Conservation (phyloP, 257 asterid species). For the Penstemon newberryi region DNA sequence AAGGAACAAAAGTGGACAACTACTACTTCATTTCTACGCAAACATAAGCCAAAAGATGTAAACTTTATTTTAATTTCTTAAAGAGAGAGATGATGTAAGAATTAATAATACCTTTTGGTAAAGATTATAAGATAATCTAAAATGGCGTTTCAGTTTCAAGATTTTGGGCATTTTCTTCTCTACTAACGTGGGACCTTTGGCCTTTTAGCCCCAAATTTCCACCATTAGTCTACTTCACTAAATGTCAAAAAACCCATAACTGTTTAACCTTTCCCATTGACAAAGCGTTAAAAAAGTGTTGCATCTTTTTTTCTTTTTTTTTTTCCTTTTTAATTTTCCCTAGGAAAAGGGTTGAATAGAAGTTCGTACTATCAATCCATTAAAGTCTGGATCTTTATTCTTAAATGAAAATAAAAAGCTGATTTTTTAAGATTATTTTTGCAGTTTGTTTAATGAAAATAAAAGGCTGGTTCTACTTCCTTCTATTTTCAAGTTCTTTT, state of each 20-base stretch:
- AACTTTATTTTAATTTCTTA: constrained; percentile 22
- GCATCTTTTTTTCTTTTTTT: too few relatives aligned
- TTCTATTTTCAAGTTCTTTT: too few relatives aligned
- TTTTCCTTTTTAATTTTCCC: too few relatives aligned
- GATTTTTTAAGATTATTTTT: too few relatives aligned
- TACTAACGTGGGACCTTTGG: constrained; percentile 38
- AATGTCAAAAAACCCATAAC: constrained; percentile 47
- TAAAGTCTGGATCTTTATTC: too few relatives aligned
- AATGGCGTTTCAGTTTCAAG: constrained; percentile 34
- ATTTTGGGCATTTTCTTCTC: constrained; percentile 36
- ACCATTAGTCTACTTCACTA: constrained; percentile 37
- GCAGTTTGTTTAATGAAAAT: too few relatives aligned
- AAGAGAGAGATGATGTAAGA: constrained; percentile 32
- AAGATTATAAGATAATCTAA: constrained; percentile 24
- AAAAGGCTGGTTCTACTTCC: too few relatives aligned
- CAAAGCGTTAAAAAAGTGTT: constrained; percentile 25
- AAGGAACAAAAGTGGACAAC: constrained; percentile 27
- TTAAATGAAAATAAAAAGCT: too few relatives aligned
- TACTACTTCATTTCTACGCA: constrained; percentile 49
- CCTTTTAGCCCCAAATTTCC: constrained; percentile 31
- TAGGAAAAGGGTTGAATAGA: too few relatives aligned
- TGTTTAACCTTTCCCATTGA: constrained; percentile 38
- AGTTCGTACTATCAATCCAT: too few relatives aligned
- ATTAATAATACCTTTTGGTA: constrained; percentile 20
- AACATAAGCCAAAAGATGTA: constrained; percentile 37